These are phyloP conservation scores for Polychaeton citri DNA, from an alignment of 2,329 filamentous ascomycete species.

Conservation along the genomic window DNA sequence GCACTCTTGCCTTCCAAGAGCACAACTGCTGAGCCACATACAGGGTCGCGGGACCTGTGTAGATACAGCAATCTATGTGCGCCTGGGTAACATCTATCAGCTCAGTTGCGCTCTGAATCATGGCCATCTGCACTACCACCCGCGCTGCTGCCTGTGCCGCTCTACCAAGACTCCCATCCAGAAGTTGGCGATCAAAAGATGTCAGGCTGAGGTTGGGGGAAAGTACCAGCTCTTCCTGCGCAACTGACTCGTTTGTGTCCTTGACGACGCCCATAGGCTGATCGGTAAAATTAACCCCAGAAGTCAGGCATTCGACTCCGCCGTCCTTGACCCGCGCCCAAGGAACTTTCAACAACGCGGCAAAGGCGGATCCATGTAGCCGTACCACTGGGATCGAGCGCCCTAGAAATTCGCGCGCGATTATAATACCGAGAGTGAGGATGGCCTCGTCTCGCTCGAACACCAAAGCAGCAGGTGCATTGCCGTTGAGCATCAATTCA, in stretches of 20 bases:
- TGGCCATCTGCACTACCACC: constrained; percentile 26
- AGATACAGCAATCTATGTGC: constrained; percentile 31
- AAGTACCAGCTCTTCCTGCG: not conserved
- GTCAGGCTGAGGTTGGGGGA: not conserved
- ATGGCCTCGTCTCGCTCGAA: constrained; percentile 32
- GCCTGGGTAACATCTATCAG: constrained; percentile 28
- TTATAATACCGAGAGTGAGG: constrained; percentile 31
- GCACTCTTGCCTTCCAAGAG: constrained; percentile 22
- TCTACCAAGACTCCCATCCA: constrained; percentile 18
- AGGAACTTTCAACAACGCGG: not conserved
- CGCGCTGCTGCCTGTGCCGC: constrained; percentile 25
- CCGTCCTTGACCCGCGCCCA: not conserved
- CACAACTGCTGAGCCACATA: constrained; percentile 24
- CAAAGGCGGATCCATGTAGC: constrained; percentile 11
- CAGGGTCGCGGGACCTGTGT: constrained; percentile 27
- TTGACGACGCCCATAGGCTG: too few species aligned
- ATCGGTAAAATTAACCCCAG: too few species aligned
- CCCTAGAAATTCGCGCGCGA: constrained; percentile 29
- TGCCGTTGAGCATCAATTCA: constrained; percentile 29
- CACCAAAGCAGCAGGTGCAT: constrained; percentile 27
- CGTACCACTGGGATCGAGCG: constrained; percentile 28
- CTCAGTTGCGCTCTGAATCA: constrained; percentile 19
- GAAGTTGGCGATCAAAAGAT: constrained; percentile 2
- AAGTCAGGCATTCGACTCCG: not conserved
- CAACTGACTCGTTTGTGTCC: too few species aligned